A percentile compares a stretch with the other conserved stretches of the same genome.
phyloP scores from a whole-genome alignment of 495 filamentous ascomycete species.

The Xylaria castorea region DNA sequence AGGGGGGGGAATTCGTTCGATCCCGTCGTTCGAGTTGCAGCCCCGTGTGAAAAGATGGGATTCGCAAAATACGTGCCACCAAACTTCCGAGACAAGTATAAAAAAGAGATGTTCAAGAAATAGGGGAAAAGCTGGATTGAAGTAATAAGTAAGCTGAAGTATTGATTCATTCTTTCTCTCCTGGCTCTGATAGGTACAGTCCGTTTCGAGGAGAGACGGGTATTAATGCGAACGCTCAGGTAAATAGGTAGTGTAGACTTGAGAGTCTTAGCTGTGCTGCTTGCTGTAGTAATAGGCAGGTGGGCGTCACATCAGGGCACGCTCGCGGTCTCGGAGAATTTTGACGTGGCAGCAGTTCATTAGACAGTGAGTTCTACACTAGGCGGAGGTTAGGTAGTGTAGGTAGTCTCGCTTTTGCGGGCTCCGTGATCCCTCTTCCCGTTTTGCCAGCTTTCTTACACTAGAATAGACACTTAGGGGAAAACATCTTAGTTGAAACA shows the following conservation, averaged over 20 bases:
- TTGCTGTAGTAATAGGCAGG: slow-evolving; percentile 32
- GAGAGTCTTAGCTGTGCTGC: slow-evolving; percentile 1
- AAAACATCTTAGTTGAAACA: slow-evolving; percentile 2
- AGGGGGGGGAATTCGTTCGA: background rate
- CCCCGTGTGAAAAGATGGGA: background rate
- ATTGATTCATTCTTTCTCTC: background rate
- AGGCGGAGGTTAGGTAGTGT: background rate
- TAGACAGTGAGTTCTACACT: slow-evolving; percentile 25
- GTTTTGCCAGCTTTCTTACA: background rate
- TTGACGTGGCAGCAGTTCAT: slow-evolving; percentile 48
- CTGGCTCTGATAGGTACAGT: background rate
- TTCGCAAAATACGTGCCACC: background rate
- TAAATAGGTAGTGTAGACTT: no score
- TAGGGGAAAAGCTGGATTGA: background rate
- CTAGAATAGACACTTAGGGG: background rate
- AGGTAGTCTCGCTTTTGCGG: background rate
- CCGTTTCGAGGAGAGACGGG: background rate
- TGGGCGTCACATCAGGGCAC: slow-evolving; percentile 40
- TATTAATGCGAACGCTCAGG: background rate
- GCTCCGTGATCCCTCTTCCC: slow-evolving; percentile 2
- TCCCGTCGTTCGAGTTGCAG: slow-evolving; percentile 8
- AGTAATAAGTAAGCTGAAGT: background rate
- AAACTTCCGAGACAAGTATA: background rate
- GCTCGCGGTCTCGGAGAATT: slow-evolving; percentile 40
- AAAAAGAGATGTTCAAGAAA: background rate